phyloP scores from a whole-genome alignment of 2,329 filamentous ascomycete genomes.

The Penicillium glabrum region DNA sequence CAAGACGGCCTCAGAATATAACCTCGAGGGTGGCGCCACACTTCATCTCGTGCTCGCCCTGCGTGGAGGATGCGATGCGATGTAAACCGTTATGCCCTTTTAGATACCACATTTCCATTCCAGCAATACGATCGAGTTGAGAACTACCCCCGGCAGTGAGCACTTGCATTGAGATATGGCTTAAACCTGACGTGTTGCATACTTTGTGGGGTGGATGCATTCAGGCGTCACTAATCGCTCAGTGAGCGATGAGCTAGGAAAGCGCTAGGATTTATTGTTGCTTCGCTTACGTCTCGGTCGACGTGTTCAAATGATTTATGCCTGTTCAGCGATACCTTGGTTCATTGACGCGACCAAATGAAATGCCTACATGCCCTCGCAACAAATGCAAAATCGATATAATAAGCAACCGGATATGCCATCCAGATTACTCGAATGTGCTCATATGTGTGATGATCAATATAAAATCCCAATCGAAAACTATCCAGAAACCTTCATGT shows the following conservation, averaged over 20 bases:
- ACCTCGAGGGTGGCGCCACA: slow-evolving; percentile 86
- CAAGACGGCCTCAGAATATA: slow-evolving; percentile 87
- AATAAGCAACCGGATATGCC: background rate
- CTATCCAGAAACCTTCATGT: background rate
- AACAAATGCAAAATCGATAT: background rate
- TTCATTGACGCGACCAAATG: background rate
- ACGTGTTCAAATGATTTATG: no score
- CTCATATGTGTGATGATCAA: background rate
- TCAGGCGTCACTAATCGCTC: background rate
- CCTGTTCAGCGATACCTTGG: background rate
- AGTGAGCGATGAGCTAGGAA: background rate
- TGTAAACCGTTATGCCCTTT: slow-evolving; percentile 13
- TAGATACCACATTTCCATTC: slow-evolving; percentile 15
- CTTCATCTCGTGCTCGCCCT: slow-evolving; percentile 94
- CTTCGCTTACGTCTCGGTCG: no score
- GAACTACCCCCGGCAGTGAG: background rate
- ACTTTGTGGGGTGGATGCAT: background rate
- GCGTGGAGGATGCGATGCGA: slow-evolving; percentile 63
- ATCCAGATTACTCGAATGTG: background rate
- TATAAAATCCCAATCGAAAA: background rate
- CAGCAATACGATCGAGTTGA: slow-evolving; percentile 2
- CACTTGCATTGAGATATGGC: background rate
- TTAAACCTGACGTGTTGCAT: background rate
- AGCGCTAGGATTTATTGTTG: background rate
- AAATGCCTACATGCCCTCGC: background rate